A percentile compares a stretch with the other conserved stretches of the same genome.
These are phyloP conservation scores for Ichthyophthirius multifiliis DNA, from an alignment of 169 alveolate genomes.

Conservation along the genomic window DNA sequence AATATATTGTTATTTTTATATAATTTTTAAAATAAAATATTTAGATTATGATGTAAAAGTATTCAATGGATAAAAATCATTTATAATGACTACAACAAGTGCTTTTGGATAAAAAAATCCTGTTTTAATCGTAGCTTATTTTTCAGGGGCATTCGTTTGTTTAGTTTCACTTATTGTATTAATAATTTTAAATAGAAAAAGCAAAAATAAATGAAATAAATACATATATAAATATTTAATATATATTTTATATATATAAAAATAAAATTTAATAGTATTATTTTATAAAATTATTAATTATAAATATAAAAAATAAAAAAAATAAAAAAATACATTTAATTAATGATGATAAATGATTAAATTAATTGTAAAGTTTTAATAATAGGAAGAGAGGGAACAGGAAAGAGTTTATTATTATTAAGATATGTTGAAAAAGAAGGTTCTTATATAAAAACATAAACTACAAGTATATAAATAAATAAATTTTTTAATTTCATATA, in stretches of 20 bases:
- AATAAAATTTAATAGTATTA: too few species aligned
- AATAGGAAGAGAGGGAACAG: neutral
- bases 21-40: neutral
- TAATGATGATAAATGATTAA: too few species aligned
- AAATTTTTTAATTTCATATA: neutral
- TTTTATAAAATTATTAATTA: too few species aligned
- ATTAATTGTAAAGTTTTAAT: neutral
- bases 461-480: neutral
- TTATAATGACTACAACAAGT: constrained; percentile 21
- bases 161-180: constrained; percentile 13
- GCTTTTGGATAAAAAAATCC: constrained; percentile 31
- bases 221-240: too few species aligned
- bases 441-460: neutral
- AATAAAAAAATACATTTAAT: too few species aligned
- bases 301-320: too few species aligned
- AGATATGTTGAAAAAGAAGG: neutral
- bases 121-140: constrained; percentile 29
- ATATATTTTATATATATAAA: too few species aligned
- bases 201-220: neutral
- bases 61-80: constrained; percentile 2
- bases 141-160: constrained; percentile 41
- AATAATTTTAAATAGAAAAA: neutral
- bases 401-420: neutral
- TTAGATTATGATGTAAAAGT: neutral
- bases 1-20: neutral